Evolutionary conservation across 345 rosid species (phyloP), one percentile per base, ranked within the genome.

Genomic region (Gossypium mustelinum): DNA sequence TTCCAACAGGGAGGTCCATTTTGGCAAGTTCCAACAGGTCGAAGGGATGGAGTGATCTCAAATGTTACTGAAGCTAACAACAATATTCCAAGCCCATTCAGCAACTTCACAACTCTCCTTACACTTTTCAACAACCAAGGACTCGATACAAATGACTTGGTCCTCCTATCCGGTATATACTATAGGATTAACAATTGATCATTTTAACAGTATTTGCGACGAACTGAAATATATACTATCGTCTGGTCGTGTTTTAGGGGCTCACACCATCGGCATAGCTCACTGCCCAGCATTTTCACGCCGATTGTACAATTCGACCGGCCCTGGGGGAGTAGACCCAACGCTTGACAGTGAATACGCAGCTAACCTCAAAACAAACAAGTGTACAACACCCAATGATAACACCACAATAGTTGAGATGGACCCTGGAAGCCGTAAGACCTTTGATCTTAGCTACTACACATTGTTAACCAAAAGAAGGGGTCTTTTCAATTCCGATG

Each of bases 21-120:
- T 10, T 94, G 98, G 98, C 83, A 56, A 25, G 98, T 92, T 56
- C 97, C 97, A 3, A 89, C 98, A 0, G 98, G 94, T 0, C 43
- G 97, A 72, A 81, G 95, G 81, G 97, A 94, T 13, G 98, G 98
- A 17, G 59, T 79, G 61, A 76, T 91, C 75, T 94, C 98, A 2
- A 88, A 76, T 22, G 71, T 79, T 4, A 57, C 95, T 0, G 97
- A 92, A 75, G 94, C 98, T 17, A 24, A 47, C 52, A 80, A 47
- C 63, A 78, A 82, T 72, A 86, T 94, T 54, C 97, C 98, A 9
- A 39, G 90, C 69, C 97, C 97, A 0, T 65, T 80, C 2, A 76
- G 82, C 84, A 94, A 91, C 72, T 80, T 94, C 77, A 82, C 86
- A 52, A 87, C 20, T 45, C 90, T 89, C 43, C 88, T 77, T 29